Base-by-base conservation (phyloP, 2,329 filamentous ascomycete species). In the Fusarium tricinctum region DNA sequence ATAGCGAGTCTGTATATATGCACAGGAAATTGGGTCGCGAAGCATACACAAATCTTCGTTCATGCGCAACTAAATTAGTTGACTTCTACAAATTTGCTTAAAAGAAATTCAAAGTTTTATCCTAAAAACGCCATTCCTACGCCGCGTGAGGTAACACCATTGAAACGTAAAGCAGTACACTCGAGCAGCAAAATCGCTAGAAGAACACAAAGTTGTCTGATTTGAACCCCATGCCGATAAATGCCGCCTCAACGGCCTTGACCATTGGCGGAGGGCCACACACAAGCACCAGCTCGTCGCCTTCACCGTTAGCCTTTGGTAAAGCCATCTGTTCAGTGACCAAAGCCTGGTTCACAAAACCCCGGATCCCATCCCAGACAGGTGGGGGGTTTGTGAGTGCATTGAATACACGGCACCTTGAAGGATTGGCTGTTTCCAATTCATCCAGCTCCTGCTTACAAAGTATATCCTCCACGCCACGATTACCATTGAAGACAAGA, bases 221-320 rank as follows among this genome's bases (percentile, higher is more conserved):
- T 26, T 65, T 74, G 92, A 92, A 97, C 0, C 92, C 92, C 77
- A 90, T 81, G 14, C 82, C 84, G 15, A 61, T 62, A 26, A 86
- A 77, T 26, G 86, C 85, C 45, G 81, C 76, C 68, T 85, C 85
- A 6, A 87, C 88, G 58, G 84, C 88, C 73, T 88, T 89, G 80
- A 97, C 93, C 82, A 97, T 82, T 5, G 89, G 80, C 70, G 85
- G 87, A 0, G 94, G 94, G 3, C 94, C 94, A 79, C 94, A 97
- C 17, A 97, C 84, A 59, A 97, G 79, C 15, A 93, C 88, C 82
- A 97, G 77, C 14, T 86, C 84, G 63, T 86, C 84, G 1, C 81
- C 70, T 33, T 81, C 68, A 76, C 74, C 44, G 52, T 68, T 73
- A 68, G 33, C 68, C 81, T 78, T 68, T 80, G 76, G 55, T 8